These are phyloP conservation scores for Kluyveromyces wickerhamii DNA, from an alignment of 805 yeast genomes.

Conservation along the genomic window DNA sequence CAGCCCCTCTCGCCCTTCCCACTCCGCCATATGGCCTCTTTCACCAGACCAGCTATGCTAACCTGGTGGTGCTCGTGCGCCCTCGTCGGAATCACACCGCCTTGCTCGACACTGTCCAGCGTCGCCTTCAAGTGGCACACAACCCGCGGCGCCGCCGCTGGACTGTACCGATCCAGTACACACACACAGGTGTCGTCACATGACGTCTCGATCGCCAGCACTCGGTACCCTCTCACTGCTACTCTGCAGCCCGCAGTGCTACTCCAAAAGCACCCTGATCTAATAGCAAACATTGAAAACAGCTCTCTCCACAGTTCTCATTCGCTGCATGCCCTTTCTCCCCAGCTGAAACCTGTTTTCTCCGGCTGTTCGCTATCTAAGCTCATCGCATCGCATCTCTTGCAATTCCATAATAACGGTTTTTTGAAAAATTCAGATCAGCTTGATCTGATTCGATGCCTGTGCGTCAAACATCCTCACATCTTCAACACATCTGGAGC, in stretches of 20 bases:
- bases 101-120: conserved; percentile 53
- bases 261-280: neutral
- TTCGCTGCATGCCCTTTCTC: no score
- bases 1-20: conserved; percentile 6
- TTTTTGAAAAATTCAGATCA: no score
- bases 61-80: conserved; percentile 76
- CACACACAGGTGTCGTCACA: conserved; percentile 96
- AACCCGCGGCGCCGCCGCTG: conserved; percentile 16
- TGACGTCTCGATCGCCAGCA: conserved; percentile 83
- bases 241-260: neutral
- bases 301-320: no score
- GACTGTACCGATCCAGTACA: conserved; percentile 43
- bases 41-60: conserved; percentile 44
- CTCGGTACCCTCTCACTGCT: conserved; percentile 48
- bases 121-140: conserved; percentile 58
- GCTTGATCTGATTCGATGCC: no score
- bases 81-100: conserved; percentile 83
- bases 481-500: no score
- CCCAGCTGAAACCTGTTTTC: no score
- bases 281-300: neutral
- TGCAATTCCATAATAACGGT: no score
- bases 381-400: no score
- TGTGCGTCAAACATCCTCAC: no score
- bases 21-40: conserved; percentile 39
- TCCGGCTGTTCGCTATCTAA: no score